phyloP scores from a whole-genome alignment of 2,329 filamentous ascomycete species.

The Blumeria graminis region DNA sequence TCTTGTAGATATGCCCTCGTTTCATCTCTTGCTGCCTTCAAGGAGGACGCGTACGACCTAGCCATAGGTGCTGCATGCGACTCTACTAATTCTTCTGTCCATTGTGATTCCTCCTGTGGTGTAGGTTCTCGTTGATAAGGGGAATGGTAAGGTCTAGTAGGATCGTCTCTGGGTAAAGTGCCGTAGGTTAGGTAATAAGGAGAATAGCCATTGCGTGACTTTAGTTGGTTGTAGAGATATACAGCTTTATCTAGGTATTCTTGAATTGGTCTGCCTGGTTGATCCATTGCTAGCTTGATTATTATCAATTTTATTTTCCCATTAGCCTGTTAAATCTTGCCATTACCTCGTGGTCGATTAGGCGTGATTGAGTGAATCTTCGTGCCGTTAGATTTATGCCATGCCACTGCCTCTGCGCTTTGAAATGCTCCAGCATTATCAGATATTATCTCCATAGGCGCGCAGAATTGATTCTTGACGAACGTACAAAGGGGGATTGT shows the following conservation, averaged over 20 bases:
- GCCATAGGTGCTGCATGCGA: conserved; percentile 1
- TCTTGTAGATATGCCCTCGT: conserved; percentile 1
- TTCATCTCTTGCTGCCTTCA: conserved; percentile 1
- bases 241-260: background rate
- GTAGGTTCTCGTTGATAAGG: conserved; percentile 1
- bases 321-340: conserved; percentile 1
- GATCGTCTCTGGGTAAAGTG: background rate
- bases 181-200: conserved; percentile 1
- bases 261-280: conserved; percentile 1
- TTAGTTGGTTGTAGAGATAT: background rate
- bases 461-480: background rate
- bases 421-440: conserved; percentile 2
- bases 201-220: conserved; percentile 1
- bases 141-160: background rate
- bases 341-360: conserved; percentile 1
- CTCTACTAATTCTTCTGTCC: background rate
- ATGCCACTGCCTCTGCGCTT: conserved; percentile 2
- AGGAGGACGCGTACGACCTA: background rate
- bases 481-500: background rate
- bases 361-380: background rate
- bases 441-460: background rate
- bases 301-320: conserved; percentile 1
- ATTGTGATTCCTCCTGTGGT: background rate
- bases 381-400: background rate
- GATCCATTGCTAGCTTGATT: conserved; percentile 1